A percentile compares a stretch with the other conserved stretches of the same genome.
These are phyloP conservation scores for Cucumis variabilis DNA, from an alignment of 331 rosid genomes.

Conservation along the genomic window DNA sequence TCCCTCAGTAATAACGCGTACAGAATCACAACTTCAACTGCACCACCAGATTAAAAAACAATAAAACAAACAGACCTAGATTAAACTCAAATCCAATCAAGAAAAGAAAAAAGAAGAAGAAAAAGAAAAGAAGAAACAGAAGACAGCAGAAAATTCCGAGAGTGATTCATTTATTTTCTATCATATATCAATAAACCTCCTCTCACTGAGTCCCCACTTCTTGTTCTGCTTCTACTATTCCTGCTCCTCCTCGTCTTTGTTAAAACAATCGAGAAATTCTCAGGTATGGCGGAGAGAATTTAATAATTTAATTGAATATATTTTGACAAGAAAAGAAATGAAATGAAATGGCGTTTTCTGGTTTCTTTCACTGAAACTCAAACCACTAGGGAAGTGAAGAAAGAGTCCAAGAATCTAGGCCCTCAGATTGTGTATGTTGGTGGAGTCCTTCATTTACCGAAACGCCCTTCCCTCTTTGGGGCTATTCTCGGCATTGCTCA, in stretches of 20 bases:
- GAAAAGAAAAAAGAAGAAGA: neutral
- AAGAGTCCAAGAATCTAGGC: constrained; percentile 39
- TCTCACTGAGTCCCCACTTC: neutral
- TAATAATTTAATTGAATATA: too few relatives aligned
- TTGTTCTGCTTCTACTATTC: neutral
- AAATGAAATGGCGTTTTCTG: constrained; percentile 22
- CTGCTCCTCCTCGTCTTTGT: neutral
- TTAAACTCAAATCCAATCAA: constrained; percentile 20
- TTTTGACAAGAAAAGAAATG: too few relatives aligned
- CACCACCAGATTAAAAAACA: constrained; percentile 10
- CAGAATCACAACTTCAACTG: neutral
- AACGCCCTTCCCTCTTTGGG: neutral
- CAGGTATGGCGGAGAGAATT: neutral
- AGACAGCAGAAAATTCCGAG: neutral
- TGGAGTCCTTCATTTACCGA: neutral
- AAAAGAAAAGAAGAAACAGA: neutral
- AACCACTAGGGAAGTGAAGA: constrained; percentile 41
- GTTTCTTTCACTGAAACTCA: constrained; percentile 15
- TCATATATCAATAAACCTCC: neutral
- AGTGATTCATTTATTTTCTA: neutral
- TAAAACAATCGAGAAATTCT: neutral
- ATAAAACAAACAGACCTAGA: neutral
- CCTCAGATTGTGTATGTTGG: constrained; percentile 49
- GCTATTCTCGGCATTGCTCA: neutral
- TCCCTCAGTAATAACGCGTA: neutral